Conservation (phyloP, 768 basidiomycete genomes). For the Serendipita vermifera region DNA sequence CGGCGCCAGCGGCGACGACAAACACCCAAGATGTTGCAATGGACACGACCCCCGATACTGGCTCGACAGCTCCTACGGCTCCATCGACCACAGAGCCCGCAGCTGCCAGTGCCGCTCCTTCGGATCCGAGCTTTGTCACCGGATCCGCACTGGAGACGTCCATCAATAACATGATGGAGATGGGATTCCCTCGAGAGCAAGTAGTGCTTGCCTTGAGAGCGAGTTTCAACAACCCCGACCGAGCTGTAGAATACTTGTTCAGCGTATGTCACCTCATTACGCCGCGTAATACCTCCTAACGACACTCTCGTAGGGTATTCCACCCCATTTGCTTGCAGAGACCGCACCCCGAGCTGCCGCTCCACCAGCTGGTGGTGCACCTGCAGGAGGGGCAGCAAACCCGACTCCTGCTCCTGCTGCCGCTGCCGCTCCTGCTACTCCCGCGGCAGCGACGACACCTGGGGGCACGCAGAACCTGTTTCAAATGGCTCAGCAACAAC, state of each 20-base stretch:
- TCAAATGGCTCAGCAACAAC: slow-evolving; percentile 65
- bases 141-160: slow-evolving; percentile 65
- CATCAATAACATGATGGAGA: slow-evolving; percentile 75
- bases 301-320: slow-evolving; percentile 51
- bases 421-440: slow-evolving; percentile 17
- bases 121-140: slow-evolving; percentile 51
- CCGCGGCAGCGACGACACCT: slow-evolving; percentile 16
- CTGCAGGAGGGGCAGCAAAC: slow-evolving; percentile 24
- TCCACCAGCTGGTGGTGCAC: slow-evolving; percentile 28
- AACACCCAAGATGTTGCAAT: slow-evolving; percentile 14
- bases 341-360: slow-evolving; percentile 28
- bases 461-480: slow-evolving; percentile 66
- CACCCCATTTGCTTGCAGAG: slow-evolving; percentile 49
- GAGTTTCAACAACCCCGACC: slow-evolving; percentile 93
- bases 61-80: slow-evolving; percentile 18
- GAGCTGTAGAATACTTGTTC: slow-evolving; percentile 97
- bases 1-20: slow-evolving; percentile 23
- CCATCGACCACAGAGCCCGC: slow-evolving; percentile 19
- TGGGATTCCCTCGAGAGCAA: slow-evolving; percentile 85
- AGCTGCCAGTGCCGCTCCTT: slow-evolving; percentile 30
- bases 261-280: slow-evolving; percentile 39
- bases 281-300: slow-evolving; percentile 12
- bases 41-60: neutral
- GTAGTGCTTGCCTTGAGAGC: slow-evolving; percentile 78
- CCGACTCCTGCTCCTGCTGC: slow-evolving; percentile 27